Base-by-base conservation (phyloP, 108 stramenopile genomes). In the Aurantiochytrium sp. region DNA sequence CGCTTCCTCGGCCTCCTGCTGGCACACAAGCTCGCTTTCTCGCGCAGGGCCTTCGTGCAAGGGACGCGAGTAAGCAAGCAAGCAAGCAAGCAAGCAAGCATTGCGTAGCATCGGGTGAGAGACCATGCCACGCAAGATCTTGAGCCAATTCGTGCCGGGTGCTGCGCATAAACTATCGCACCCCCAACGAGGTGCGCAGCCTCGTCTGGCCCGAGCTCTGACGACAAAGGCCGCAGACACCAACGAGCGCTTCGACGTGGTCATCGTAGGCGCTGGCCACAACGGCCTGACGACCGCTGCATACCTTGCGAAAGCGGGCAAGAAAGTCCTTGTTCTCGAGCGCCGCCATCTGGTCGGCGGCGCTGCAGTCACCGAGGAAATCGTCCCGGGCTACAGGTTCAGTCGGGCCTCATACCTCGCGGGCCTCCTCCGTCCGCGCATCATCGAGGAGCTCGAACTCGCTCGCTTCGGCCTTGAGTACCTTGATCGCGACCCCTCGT, bases 221-320 rank as follows among this genome's bases (percentile, higher is more conserved):
- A n/a, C n/a, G n/a, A n/a, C n/a, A n/a, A n/a, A n/a, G n/a, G n/a
- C n/a, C n/a, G n/a, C n/a, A n/a, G n/a, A n/a, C n/a, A n/a, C n/a
- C n/a, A n/a, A n/a, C 50, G 59, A 65, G 34, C 6, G 34, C 17
- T 65, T 39, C 55, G 88, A 89, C 39, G 90, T 87, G 19, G 54
- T 92, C 39, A 32, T 92, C 87, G 55, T 90, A 36, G 91, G 90
- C 5, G 91, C 88, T 8, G 91, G 91, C 4, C 91, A 92, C 87
- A 92, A 92, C 68, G 91, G 91, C 4, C 88, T 92, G 3, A 52
- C 86, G 17, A 36, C 89, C 22, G 91, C 91, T 19, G 90, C 91
- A 0, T 92, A 92, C 54, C 85, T 92, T 4, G 91, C 91, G 5
- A 87, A 90, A 24, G 55, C 59, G 4, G 88, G 90, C n/a, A 22